Base-by-base conservation (phyloP, 2,329 filamentous ascomycete species). In the Trichoderma sp. region DNA sequence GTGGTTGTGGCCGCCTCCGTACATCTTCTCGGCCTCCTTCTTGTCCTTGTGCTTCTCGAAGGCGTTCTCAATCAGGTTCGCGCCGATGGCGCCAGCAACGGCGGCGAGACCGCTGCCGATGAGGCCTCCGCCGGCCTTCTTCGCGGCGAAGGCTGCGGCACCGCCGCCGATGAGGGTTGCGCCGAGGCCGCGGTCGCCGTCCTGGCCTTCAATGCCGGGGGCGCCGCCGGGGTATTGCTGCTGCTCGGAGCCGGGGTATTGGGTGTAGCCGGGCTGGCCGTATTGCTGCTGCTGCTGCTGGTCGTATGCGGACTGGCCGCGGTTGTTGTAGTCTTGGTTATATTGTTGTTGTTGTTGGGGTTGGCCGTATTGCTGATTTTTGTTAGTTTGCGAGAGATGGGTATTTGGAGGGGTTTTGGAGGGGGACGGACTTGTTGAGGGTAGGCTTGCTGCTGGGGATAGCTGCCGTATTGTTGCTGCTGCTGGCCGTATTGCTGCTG, bases 131-230 rank as follows among this genome's bases (percentile, higher is more conserved):
- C 85, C 86, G 22, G 84, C 76, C 71, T 84, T 82, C 75, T 86
- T 82, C 0, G 84, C 85, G 0, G 84, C 79, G 72, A 82, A 86
- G 8, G 82, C 85, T n/a, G 84, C 86, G 1, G 80, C 84, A 19
- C 81, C 84, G 64, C 84, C 83, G 25, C 85, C 86, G 1, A 84
- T 71, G 29, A 88, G 72, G 3, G 85, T 82, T 1, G 85, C 83
- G 4, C 84, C 85, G 19, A 88, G 80, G 37, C 86, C 86, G 57
- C 85, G 83, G n/a, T 88, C 86, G 52, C 78, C 78, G 48, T 79
- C 75, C 5, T 78, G 78, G 10, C 74, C 75, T 19, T 52, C 74
- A 15, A 72, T 71, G 2, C 76, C 72, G n/a, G 68, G 71, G 9
- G 73, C 71, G 5, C 72, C 72, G 13, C 73, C 73, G 29, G 72